phyloP scores from a whole-genome alignment of 2,329 filamentous ascomycete species.

The Aspergillus novofumigatus region DNA sequence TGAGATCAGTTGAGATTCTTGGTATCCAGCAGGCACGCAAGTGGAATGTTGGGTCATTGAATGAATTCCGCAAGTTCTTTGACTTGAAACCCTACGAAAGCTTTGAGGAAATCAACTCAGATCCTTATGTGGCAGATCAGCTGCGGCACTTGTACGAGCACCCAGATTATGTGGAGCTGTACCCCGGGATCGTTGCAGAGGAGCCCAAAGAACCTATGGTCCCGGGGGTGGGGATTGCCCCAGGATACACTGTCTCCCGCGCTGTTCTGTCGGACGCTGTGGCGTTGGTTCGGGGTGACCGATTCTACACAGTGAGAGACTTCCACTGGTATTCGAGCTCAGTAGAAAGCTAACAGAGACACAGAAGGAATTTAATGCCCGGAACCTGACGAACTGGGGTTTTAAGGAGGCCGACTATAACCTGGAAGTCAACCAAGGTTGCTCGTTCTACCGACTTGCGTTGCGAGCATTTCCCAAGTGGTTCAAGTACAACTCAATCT shows the following conservation, averaged over 20 bases:
- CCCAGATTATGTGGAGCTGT: conserved; percentile 75
- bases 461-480: conserved; percentile 74
- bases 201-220: conserved; percentile 70
- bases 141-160: conserved; percentile 64
- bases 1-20: conserved; percentile 73
- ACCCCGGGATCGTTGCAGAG: conserved; percentile 73
- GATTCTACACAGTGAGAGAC: conserved; percentile 61
- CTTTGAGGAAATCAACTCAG: conserved; percentile 80
- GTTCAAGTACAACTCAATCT: conserved; percentile 73
- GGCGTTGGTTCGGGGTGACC: conserved; percentile 69
- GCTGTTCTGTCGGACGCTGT: conserved; percentile 76
- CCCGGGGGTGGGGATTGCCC: conserved; percentile 69
- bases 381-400: conserved; percentile 78
- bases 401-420: conserved; percentile 72
- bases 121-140: conserved; percentile 64
- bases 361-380: conserved; percentile 63
- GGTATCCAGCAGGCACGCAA: conserved; percentile 72
- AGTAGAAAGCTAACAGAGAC: conserved; percentile 19
- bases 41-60: conserved; percentile 74
- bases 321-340: conserved; percentile 2
- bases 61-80: conserved; percentile 82
- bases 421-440: conserved; percentile 70
- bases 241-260: conserved; percentile 71
- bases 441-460: conserved; percentile 80
- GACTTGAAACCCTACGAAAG: conserved; percentile 69